These are phyloP conservation scores for Penicillium olsonii DNA, from an alignment of 2,329 filamentous ascomycete genomes.

Conservation along the genomic window DNA sequence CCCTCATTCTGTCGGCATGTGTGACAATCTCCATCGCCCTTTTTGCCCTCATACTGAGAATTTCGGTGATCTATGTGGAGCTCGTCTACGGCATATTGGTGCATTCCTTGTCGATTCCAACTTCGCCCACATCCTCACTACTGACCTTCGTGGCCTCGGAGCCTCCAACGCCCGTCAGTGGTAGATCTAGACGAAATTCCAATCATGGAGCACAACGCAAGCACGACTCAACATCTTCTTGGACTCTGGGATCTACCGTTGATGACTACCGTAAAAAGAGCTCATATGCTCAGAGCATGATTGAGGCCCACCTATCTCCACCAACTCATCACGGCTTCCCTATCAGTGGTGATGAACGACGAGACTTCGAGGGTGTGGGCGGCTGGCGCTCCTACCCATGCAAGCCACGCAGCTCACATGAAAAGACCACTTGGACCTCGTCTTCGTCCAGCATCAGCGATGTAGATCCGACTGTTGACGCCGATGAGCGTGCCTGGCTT, in stretches of 20 bases:
- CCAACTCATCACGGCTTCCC: slow-evolving; percentile 21
- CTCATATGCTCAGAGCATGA: slow-evolving; percentile 21
- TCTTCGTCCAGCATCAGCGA: slow-evolving; percentile 29
- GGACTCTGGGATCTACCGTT: slow-evolving; percentile 1
- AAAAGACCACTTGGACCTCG: slow-evolving; percentile 24
- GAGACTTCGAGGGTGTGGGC: slow-evolving; percentile 49
- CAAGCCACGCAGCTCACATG: slow-evolving; percentile 18
- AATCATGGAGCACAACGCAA: slow-evolving; percentile 19
- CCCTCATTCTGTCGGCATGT: slow-evolving; percentile 63
- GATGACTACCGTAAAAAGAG: slow-evolving; percentile 18
- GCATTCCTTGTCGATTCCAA: slow-evolving; percentile 51
- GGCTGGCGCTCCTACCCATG: slow-evolving; percentile 38
- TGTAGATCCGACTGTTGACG: slow-evolving; percentile 15
- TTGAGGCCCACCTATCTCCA: slow-evolving; percentile 20
- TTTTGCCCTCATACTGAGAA: slow-evolving; percentile 61
- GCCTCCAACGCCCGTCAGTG: slow-evolving; percentile 25
- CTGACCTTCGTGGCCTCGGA: slow-evolving; percentile 33
- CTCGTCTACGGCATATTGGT: slow-evolving; percentile 60
- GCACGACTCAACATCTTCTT: slow-evolving; percentile 12
- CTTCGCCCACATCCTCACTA: slow-evolving; percentile 29
- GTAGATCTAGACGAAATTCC: slow-evolving; percentile 27
- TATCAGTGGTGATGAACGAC: slow-evolving; percentile 35
- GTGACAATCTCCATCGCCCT: slow-evolving; percentile 65
- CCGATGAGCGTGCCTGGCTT: slow-evolving; percentile 41
- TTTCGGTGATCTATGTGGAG: slow-evolving; percentile 65